A percentile compares a stretch with the other conserved stretches of the same genome.
phyloP scores from a whole-genome alignment of 2,329 filamentous ascomycete genomes.

The Botrytis squamosa region DNA sequence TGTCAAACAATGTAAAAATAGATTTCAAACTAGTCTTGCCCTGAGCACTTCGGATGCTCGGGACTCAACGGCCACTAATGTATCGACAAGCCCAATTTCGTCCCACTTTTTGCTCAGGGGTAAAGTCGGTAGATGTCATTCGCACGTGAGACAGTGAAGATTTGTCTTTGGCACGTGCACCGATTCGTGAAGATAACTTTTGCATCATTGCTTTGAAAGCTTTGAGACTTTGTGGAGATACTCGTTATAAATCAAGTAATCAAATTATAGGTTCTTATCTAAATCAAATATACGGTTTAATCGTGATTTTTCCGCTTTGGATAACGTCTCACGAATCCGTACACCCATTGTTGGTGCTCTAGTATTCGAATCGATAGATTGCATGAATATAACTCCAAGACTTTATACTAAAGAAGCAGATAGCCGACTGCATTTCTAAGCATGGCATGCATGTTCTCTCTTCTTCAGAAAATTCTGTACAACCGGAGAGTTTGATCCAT shows the following conservation, averaged over 20 bases:
- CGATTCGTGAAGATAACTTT: not conserved
- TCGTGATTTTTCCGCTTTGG: not conserved
- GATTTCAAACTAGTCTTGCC: not conserved
- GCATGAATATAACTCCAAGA: too few relatives aligned
- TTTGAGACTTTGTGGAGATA: too few relatives aligned
- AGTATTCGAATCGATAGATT: too few relatives aligned
- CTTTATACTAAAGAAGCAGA: not conserved
- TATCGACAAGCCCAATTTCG: not conserved
- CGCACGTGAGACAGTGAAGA: not conserved
- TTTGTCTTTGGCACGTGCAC: not conserved
- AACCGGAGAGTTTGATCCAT: not conserved
- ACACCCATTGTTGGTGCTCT: too few relatives aligned
- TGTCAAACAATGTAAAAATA: not conserved
- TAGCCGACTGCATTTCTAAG: not conserved
- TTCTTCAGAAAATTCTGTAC: not conserved
- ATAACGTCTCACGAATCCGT: too few relatives aligned
- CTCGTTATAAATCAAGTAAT: too few relatives aligned
- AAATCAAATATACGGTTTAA: too few relatives aligned
- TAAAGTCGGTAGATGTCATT: not conserved
- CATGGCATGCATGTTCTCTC: too few relatives aligned
- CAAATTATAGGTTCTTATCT: too few relatives aligned
- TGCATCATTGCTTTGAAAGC: not conserved
- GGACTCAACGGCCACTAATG: slow-evolving; percentile 1
- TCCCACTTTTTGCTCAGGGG: not conserved
- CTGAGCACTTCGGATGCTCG: not conserved